phyloP scores from a whole-genome alignment of 768 basidiomycete species.

The Hygrocybe punicea region DNA sequence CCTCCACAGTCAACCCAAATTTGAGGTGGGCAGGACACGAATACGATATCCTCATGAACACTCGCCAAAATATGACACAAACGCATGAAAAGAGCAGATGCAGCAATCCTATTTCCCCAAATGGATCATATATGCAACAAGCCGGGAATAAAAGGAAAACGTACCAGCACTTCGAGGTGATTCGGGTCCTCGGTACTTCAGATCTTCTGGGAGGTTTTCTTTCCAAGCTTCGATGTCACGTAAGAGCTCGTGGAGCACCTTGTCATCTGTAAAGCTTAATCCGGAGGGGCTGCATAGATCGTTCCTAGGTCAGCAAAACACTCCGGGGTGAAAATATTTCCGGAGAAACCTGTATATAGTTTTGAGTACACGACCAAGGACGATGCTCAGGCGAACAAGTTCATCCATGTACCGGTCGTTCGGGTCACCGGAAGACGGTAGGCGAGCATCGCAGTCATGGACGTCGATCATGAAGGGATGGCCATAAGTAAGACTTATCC shows the following conservation, averaged over 20 bases:
- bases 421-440: slow-evolving; percentile 84
- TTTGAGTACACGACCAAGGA: slow-evolving; percentile 89
- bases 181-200: slow-evolving; percentile 72
- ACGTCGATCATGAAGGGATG: slow-evolving; percentile 97
- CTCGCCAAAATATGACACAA: slow-evolving; percentile 96
- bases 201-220: slow-evolving; percentile 66
- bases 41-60: slow-evolving; percentile 98
- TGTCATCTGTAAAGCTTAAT: slow-evolving; percentile 79
- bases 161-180: slow-evolving; percentile 65
- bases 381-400: slow-evolving; percentile 84
- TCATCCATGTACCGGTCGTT: slow-evolving; percentile 83
- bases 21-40: slow-evolving; percentile 86
- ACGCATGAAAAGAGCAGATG: slow-evolving; percentile 87
- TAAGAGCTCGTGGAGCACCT: slow-evolving; percentile 62
- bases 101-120: slow-evolving; percentile 59
- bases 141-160: slow-evolving; percentile 16
- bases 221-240: slow-evolving; percentile 76
- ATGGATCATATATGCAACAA: background rate
- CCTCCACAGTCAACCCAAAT: slow-evolving; percentile 74
- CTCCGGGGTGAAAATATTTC: background rate
- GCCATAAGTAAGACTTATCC: slow-evolving; percentile 86
- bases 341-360: slow-evolving; percentile 77
- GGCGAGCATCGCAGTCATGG: slow-evolving; percentile 90
- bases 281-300: slow-evolving; percentile 68
- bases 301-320: background rate